Evolutionary conservation across 805 yeast species (phyloP), one percentile per base, ranked within the genome.

Genomic region (Lipomyces orientalis): DNA sequence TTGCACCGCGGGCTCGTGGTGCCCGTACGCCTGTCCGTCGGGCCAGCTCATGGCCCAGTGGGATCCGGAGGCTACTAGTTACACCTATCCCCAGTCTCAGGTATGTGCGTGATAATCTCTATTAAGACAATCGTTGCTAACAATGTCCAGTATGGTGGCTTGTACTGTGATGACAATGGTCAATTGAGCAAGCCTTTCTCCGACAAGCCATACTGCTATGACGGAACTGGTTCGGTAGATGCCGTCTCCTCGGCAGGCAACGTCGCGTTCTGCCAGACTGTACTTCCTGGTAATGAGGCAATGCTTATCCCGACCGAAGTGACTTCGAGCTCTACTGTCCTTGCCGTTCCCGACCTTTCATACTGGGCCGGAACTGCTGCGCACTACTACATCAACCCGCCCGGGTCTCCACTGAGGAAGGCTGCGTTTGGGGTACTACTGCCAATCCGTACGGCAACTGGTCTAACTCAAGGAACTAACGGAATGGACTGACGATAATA

Each of bases 1-100:
- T 49, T 92, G 97, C 79, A 77, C 87, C 3, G 82, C 89, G 33
- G 97, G 95, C n/a, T 79, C 82, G 37, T 93, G 88, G 85, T 92
- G 97, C 79, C 97, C 97, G 37, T 93, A 89, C 78, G 97, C 97
- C 19, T 92, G 97, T 77, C 87, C 92, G 19, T 90, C 97, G 54
- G 97, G 97, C 66, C 86, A 90, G 77, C 78, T 92, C 64, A 88
- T 89, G 89, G 90, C 88, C 37, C 97, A 92, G 79, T 92, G 97
- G 97, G 95, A 93, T 75, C 87, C 92, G 4, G 69, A 77, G 4
- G 89, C 88, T 49, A 90, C 90, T n/a, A 71, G 87, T 10, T 92
- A 91, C 80, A 73, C 88, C 6, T 90, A 89, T 76, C 96, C 97
- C 29, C 84, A 86, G 51, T 90, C 97, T 10, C 63, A 58, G 73